Base-by-base conservation (phyloP, 2,329 filamentous ascomycete species). In the Lasiodiplodia sp. region DNA sequence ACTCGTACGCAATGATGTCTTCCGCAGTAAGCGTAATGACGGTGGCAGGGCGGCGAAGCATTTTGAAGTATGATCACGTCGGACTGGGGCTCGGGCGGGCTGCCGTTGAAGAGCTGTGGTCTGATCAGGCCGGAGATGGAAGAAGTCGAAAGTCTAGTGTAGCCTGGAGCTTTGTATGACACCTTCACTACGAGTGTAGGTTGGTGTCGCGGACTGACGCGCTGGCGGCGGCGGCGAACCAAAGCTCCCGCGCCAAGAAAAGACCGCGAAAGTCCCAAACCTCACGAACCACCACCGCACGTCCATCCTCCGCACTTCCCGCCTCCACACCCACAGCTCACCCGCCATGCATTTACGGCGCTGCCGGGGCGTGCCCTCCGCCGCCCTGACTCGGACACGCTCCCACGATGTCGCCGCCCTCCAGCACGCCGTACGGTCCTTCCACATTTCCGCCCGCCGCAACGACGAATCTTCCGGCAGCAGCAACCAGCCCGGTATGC, bases 1-100 rank as follows among this genome's bases (percentile, higher is more conserved):
- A 89, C 75, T 93, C 90, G 80, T 92, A 92, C 66, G 86, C 83
- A 49, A 90, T 88, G 49, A 93, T 84, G 78, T 93, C 91, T 75
- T 92, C 89, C 58, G 88, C 83, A 2, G 90, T 92, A 71, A 93
- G 86, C 67, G 86, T 83, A 71, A 93, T 87, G 16, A 87, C 87
- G 57, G 91, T 93, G 12, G 91, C 86, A 18, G 88, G 86, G 56
- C 91, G 87, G 73, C 89, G 88, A 72, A 91, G 88, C 89, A 91
- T 90, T 8, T 44, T 79, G 70, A 47, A 47, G 79, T 69, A 47
- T 47, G 21, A 23, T 52, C 34, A 11, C 53, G 60, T 18, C 12
- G 18, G 31, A 21, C 28, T 25, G 44, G 28, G 18, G 12, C 14
- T n/a, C 38, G 37, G n/a, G 58, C 25, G 25, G 8, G 18, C n/a